Evolutionary conservation across 1,284 basidiomycete species (phyloP), one percentile per base, ranked within the genome.

Genomic region (Pisolithus thermaeus): DNA sequence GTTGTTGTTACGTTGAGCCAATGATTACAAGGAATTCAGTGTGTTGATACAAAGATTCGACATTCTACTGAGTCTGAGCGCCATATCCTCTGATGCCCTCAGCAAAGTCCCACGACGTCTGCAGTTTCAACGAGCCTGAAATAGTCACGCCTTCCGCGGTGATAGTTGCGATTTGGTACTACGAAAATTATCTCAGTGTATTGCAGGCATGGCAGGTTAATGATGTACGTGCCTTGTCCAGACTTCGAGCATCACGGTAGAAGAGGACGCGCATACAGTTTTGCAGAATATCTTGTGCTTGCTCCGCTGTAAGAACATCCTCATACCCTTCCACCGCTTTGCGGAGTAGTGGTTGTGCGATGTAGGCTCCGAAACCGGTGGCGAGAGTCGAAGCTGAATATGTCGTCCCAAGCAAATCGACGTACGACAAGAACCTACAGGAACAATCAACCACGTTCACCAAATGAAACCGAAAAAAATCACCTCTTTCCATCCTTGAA

Each of bases 321-420:
- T 94, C 90, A 22, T 76, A 73, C 3, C 90, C 91, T 68, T 99
- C 93, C 14, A 93, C 88, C 23, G 90, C 92, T 61, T 89, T 90
- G 39, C 96, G 84, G 32, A 99, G 78, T 16, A 99, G 74, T 0
- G 97, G 97, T 62, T 93, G 89, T 2, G 96, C 96, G 51, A 99
- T 88, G 71, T 96, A 88, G 18, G 87, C 79, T n/a, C 96, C 97
- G 68, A 92, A 98, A 1, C 97, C 96, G 0, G 97, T 98, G 2
- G 96, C 97, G 37, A 99, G 83, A 5, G 94, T 96, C n/a, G 91
- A 87, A 7, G 94, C 83, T 9, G 88, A 81, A 68, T 98, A 99
- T 0, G 97, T 98, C 23, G 93, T 97, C 28, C 97, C 97, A 16
- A 97, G 77, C n/a, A 99, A 77, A 70, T 99, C 96, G 43, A 99